Percentiles rank a stretch among this genome's conserved stretches.
These are phyloP conservation scores for Bruguiera gymnorhiza DNA, from an alignment of 345 rosid species.

Conservation along the genomic window DNA sequence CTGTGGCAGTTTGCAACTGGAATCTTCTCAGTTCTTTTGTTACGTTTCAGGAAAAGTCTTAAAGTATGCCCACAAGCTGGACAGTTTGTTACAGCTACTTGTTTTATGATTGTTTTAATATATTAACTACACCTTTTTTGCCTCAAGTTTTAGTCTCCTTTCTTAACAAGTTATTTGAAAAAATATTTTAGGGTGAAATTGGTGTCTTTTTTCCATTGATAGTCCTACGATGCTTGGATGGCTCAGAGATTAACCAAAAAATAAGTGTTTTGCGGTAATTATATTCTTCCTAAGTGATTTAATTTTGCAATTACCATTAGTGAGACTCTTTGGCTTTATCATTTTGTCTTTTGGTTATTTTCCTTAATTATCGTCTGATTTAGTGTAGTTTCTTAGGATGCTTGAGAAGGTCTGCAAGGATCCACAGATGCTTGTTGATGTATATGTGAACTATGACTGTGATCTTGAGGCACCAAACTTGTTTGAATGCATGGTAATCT, in stretches of 20 bases:
- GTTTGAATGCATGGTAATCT: constrained; percentile 89
- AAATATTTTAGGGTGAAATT: constrained; percentile 71
- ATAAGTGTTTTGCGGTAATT: constrained; percentile 81
- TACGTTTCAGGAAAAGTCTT: constrained; percentile 90
- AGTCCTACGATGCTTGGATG: constrained; percentile 80
- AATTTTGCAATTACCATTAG: constrained; percentile 15
- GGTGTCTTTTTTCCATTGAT: constrained; percentile 95
- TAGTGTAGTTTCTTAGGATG: constrained; percentile 52
- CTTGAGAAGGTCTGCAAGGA: constrained; percentile 92
- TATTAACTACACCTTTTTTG: not conserved
- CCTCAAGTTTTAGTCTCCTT: not conserved
- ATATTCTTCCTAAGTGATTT: constrained; percentile 18
- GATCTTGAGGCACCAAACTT: constrained; percentile 97
- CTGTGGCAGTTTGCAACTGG: constrained; percentile 90
- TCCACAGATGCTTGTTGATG: constrained; percentile 97
- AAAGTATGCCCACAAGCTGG: constrained; percentile 56
- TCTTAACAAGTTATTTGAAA: not conserved
- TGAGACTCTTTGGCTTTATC: constrained; percentile 8
- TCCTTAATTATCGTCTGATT: constrained; percentile 12
- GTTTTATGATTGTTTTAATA: constrained; percentile 12
- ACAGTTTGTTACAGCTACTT: constrained; percentile 17
- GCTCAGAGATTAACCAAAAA: constrained; percentile 77
- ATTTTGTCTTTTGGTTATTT: constrained; percentile 14
- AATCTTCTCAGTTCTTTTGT: constrained; percentile 84
- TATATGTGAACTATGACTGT: constrained; percentile 95